Base-by-base conservation (phyloP, 176 grass and related monocot species). In the Bothriochloa decipiens region DNA sequence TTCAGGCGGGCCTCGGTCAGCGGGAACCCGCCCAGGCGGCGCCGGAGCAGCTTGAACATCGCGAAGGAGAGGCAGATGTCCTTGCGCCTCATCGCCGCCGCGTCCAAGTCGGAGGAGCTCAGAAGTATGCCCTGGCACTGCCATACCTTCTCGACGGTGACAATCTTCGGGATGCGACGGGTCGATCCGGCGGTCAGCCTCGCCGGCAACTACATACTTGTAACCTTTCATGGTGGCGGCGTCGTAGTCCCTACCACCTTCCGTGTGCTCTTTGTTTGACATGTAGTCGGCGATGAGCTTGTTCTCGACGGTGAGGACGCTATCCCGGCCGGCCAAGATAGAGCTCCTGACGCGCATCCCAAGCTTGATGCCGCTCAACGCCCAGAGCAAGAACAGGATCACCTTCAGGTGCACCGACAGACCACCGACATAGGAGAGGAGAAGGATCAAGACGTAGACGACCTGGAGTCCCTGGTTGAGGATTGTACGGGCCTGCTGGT, bases 221-320 rank as follows among this genome's bases (percentile, higher is more conserved):
- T 80, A 80, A 6, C 62, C 77, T 22, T 7, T 22, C 77, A 80
- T 67, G 40, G 42, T 80, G 40, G 62, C 3, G 11, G 77, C 40
- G 8, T 66, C 41, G 5, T 65, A 80, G 1, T 11, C 0, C 60
- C 0, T 0, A 0, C 77, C 40, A 10, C 40, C 6, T 14, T 11
- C 2, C 62, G 0, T 9, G 25, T 80, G 62, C 77, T 80, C 77
- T 3, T 1, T 14, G 8, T 45, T 45, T 45, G 62, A 11, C 41
- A 80, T 80, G 41, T 80, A 80, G 41, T 80, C 77, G 23, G 77
- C 58, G 23, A 80, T 35, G 33, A 80, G 58, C 62, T 67, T 80
- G 62, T 66, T 80, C 25, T 67, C 77, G 8, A 50, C 26, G 4
- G 41, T 67, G 40, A 66, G 40, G n/a, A 78, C 76, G 7, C 57